Evolutionary conservation across 2,329 filamentous ascomycete genomes (phyloP).

Genomic region (Cladosporium oxysporum): DNA sequence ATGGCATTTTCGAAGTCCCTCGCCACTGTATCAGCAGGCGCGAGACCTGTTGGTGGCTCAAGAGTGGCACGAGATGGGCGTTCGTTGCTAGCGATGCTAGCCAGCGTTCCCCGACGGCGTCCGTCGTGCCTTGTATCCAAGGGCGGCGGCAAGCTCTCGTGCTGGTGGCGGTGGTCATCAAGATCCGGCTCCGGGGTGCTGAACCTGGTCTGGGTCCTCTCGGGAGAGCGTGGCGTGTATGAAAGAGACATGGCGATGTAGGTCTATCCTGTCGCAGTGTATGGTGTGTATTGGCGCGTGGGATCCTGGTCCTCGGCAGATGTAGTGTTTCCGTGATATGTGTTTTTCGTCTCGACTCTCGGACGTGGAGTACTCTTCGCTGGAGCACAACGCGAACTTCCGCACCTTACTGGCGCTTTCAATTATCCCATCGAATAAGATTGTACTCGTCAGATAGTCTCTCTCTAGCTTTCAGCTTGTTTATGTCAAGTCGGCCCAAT

Average conservation of each 20-base stretch:
- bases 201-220: constrained; percentile 61
- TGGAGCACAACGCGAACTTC: constrained; percentile 11
- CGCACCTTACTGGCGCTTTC: constrained; percentile 21
- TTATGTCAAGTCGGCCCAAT: constrained; percentile 52
- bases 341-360: constrained; percentile 6
- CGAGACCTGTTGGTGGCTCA: constrained; percentile 44
- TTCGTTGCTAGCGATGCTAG: constrained; percentile 58
- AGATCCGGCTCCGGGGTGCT: constrained; percentile 76
- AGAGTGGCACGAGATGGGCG: constrained; percentile 49
- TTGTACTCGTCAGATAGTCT: not conserved
- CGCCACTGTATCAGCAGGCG: constrained; percentile 47
- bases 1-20: constrained; percentile 88
- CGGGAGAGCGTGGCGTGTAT: constrained; percentile 62
- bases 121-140: constrained; percentile 48
- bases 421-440: constrained; percentile 20
- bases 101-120: constrained; percentile 68
- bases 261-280: constrained; percentile 17
- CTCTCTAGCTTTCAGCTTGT: not conserved
- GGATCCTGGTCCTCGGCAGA: constrained; percentile 1
- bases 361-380: not conserved
- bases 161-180: constrained; percentile 80
- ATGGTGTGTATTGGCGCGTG: not conserved
- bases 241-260: constrained; percentile 43
- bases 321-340: not conserved
- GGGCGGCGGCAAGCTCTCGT: constrained; percentile 59